Base-by-base conservation (phyloP, 306 rosid species). In the Ormosia semicastrata region DNA sequence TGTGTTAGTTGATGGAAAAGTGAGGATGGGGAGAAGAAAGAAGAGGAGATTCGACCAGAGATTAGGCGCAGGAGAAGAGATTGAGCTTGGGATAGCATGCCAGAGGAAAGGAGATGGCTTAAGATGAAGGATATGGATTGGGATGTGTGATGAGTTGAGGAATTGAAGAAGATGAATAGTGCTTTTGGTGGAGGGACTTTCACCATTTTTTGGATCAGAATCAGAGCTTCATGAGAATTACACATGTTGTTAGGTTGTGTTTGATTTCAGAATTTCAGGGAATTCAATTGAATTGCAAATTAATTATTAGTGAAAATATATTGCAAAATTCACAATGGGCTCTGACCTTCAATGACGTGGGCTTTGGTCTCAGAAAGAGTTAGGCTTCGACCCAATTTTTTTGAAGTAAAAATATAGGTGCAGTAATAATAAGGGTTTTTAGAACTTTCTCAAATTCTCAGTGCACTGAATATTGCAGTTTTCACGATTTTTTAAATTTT, bases 141-240 rank as follows among this genome's bases (percentile, higher is more conserved):
- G 52, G 67, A 33, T 30, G 86, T 80, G 76, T 90, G 92, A 47
- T 50, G 11, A 15, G 73, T 84, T 13, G 85, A 76, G 57, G 81
- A 43, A 76, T 79, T 81, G 85, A 93, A 89, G 62, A 93, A 52
- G 15, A 24, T 24, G 24, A 85, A 77, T 0, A 91, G 75, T 14
- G 96, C 92, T 77, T 87, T 83, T 7, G 17, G 6, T 6, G 94
- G 93, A 50, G 93, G 90, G 15, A 63, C 65, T 71, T 92, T 92
- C 74, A 88, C 90, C 94, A 93, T 89, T 78, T 87, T 91, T 17
- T 76, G 91, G 46, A 93, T 81, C 7, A 93, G 90, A 66, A 88
- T 14, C 58, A 89, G 84, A 59, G 82, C 80, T 73, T 83, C 88
- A 10, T 37, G 76, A 46, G 71, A 56, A 50, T 69, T 85, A 8